Percentiles rank a stretch among this genome's conserved stretches.
phyloP scores from a whole-genome alignment of 23 red algal species.

The Gracilaria domingensis region DNA sequence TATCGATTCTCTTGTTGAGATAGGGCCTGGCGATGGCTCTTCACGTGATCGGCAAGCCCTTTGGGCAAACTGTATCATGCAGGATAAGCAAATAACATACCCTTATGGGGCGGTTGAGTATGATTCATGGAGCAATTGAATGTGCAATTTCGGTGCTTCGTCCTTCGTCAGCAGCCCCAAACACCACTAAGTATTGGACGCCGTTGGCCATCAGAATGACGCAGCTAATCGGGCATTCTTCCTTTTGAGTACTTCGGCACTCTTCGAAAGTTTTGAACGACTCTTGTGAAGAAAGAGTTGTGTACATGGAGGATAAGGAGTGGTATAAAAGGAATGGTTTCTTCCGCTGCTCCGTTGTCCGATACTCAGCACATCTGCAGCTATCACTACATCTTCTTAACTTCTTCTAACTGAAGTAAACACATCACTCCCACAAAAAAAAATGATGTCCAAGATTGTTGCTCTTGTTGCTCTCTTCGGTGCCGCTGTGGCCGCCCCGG shows the following conservation, averaged over 20 bases:
- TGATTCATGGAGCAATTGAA: too few species aligned
- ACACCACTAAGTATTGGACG: too few species aligned
- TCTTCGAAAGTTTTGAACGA: background rate
- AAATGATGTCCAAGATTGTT: slow-evolving; percentile 68
- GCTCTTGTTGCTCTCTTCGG: slow-evolving; percentile 67
- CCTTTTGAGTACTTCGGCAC: background rate
- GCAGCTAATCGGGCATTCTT: too few species aligned
- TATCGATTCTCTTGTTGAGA: background rate
- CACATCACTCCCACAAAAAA: background rate
- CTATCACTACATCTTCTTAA: background rate
- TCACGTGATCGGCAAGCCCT: background rate
- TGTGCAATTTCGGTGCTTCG: too few species aligned
- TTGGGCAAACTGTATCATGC: too few species aligned
- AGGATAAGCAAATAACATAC: too few species aligned
- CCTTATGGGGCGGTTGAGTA: too few species aligned
- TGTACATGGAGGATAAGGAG: background rate
- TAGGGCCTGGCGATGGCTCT: too few species aligned
- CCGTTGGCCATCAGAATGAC: too few species aligned
- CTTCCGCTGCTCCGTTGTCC: background rate
- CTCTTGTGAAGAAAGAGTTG: background rate
- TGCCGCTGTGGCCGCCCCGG: slow-evolving; percentile 64
- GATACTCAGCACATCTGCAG: background rate
- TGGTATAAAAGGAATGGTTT: background rate
- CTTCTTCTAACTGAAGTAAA: slow-evolving; percentile 1
- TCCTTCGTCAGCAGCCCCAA: too few species aligned